Conservation (phyloP, 225 moss, liverwort and hornwort genomes). For the Marchantia polymorpha region DNA sequence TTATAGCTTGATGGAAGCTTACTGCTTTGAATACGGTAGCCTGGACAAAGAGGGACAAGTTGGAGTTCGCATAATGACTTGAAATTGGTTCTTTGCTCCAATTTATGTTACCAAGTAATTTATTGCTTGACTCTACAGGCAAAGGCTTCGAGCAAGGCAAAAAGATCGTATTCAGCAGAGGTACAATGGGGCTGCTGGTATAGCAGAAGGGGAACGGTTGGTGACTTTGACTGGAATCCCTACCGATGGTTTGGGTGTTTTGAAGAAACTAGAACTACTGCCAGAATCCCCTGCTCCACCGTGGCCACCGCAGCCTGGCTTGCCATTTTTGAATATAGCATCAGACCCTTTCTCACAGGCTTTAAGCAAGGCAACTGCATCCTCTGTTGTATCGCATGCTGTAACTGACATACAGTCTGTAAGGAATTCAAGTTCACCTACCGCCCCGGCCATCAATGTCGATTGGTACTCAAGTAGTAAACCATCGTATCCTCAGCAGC, state of each 20-base stretch:
- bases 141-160: conserved; percentile 52
- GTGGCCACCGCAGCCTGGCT: conserved; percentile 9
- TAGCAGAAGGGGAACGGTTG: conserved; percentile 29
- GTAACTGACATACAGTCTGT: not conserved
- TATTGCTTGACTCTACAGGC: conserved; percentile 35
- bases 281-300: conserved; percentile 19
- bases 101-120: not conserved
- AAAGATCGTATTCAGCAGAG: conserved; percentile 52
- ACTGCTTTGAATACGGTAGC: not conserved
- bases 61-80: not conserved
- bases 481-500: conserved; percentile 9
- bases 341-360: conserved; percentile 10
- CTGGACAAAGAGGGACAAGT: not conserved
- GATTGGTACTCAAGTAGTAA: conserved; percentile 27
- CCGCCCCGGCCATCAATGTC: conserved; percentile 14
- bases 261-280: conserved; percentile 16
- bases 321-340: not conserved
- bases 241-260: conserved; percentile 14
- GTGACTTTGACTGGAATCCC: conserved; percentile 19
- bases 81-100: not conserved
- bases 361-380: conserved; percentile 13
- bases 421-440: conserved; percentile 20
- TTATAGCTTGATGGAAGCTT: too few relatives aligned
- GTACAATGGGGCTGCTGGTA: conserved; percentile 18
- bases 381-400: not conserved